These are phyloP conservation scores for Acanthamoeba culbertsoni DNA, from an alignment of 208 protist species.

Conservation along the genomic window DNA sequence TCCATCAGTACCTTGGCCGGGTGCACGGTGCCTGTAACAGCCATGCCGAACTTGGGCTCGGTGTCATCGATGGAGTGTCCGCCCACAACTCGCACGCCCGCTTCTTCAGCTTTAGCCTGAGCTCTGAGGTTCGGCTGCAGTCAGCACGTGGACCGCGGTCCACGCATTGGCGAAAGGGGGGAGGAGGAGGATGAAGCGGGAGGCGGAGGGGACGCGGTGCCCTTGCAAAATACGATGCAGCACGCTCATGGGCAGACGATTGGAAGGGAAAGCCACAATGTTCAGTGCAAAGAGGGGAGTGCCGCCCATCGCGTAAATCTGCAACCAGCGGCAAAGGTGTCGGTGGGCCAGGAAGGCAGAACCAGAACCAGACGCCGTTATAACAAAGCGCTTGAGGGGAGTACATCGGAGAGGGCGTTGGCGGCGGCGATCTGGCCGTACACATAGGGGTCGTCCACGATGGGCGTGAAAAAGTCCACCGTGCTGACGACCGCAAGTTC, in stretches of 20 bases:
- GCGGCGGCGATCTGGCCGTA: conserved; percentile 62
- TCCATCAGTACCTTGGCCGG: conserved; percentile 44
- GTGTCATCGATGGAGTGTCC: conserved; percentile 75
- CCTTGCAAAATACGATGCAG: conserved; percentile 28
- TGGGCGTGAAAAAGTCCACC: conserved; percentile 56
- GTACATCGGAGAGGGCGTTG: conserved; percentile 63
- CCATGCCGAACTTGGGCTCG: conserved; percentile 73
- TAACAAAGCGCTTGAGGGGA: background rate
- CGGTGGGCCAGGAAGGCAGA: too few species aligned
- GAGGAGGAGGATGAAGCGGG: background rate
- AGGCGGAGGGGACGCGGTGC: background rate
- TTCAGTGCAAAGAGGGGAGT: conserved; percentile 60
- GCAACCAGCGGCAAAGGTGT: background rate
- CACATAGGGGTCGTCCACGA: conserved; percentile 50
- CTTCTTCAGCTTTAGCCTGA: conserved; percentile 58
- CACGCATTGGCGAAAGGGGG: too few species aligned
- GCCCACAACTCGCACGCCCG: conserved; percentile 65
- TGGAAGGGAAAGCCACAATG: conserved; percentile 71
- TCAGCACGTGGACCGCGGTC: too few species aligned
- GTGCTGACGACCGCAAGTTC: conserved; percentile 54
- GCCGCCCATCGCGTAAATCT: conserved; percentile 62
- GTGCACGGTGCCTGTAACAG: conserved; percentile 66
- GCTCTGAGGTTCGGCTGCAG: background rate
- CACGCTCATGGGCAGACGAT: conserved; percentile 27
- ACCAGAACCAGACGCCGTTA: background rate